phyloP scores from a whole-genome alignment of 78 protist species.

The Polysphondylium violaceum region DNA sequence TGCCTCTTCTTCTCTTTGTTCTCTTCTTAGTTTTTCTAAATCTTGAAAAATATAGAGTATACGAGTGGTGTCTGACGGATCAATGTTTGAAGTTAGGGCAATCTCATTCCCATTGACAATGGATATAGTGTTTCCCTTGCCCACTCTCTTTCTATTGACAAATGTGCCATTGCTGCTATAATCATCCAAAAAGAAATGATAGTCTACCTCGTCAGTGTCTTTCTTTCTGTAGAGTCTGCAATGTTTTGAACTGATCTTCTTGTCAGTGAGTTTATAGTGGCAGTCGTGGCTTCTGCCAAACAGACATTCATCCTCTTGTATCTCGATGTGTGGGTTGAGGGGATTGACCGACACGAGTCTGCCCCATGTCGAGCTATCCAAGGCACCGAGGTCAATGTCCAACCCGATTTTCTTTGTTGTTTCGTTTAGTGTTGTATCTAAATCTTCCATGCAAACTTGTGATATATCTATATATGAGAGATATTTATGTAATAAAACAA shows the following conservation, averaged over 20 bases:
- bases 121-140: constrained; percentile 30
- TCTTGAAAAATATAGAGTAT: constrained; percentile 47
- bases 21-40: constrained; percentile 22
- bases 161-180: constrained; percentile 58
- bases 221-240: constrained; percentile 44
- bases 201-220: constrained; percentile 14
- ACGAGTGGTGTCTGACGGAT: background rate
- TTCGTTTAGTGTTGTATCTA: constrained; percentile 5
- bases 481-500: too few relatives aligned
- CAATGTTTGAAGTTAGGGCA: constrained; percentile 23
- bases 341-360: constrained; percentile 29
- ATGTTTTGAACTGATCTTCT: constrained; percentile 42
- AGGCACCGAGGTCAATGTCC: background rate
- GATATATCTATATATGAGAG: too few relatives aligned
- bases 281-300: constrained; percentile 28
- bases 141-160: constrained; percentile 53
- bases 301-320: constrained; percentile 35
- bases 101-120: constrained; percentile 64
- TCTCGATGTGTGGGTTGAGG: constrained; percentile 5
- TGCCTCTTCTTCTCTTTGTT: background rate
- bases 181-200: constrained; percentile 48
- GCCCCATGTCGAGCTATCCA: constrained; percentile 24
- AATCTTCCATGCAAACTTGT: background rate
- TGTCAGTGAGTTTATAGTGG: constrained; percentile 1
- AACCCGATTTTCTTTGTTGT: background rate